Conservation (phyloP, 2,329 filamentous ascomycete species). For the Alternaria arborescens region DNA sequence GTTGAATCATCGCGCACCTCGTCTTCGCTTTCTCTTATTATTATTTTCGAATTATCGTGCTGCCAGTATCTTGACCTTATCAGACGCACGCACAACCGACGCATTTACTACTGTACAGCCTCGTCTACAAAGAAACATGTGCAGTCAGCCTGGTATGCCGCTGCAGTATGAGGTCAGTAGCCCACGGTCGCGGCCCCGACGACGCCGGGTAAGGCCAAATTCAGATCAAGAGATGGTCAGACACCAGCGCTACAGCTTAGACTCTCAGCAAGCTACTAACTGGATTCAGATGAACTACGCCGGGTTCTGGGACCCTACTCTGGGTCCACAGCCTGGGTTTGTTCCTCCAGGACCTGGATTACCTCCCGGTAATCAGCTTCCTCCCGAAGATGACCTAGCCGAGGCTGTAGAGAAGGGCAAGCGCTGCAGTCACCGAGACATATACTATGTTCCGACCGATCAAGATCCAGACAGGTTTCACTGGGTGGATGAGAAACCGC, state of each 20-base stretch:
- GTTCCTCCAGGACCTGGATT: not conserved
- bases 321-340: not conserved
- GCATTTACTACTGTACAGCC: not conserved
- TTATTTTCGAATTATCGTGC: not conserved
- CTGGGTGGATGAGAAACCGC: conserved; percentile 17
- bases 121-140: not conserved
- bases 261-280: not conserved
- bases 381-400: conserved; percentile 8
- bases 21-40: not conserved
- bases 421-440: conserved; percentile 17
- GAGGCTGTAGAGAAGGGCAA: conserved; percentile 23
- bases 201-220: not conserved
- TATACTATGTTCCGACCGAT: conserved; percentile 12
- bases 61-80: not conserved
- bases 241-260: not conserved
- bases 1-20: not conserved
- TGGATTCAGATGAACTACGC: not conserved
- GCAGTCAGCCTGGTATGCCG: not conserved
- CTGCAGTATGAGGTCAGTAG: not conserved
- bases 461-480: conserved; percentile 11
- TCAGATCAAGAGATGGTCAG: not conserved
- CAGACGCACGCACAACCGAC: not conserved
- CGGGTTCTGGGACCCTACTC: not conserved
- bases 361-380: not conserved
- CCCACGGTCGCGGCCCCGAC: not conserved